These are phyloP conservation scores for Suhomyces bribrorum DNA, from an alignment of 1,139 yeast genomes.

Conservation along the genomic window DNA sequence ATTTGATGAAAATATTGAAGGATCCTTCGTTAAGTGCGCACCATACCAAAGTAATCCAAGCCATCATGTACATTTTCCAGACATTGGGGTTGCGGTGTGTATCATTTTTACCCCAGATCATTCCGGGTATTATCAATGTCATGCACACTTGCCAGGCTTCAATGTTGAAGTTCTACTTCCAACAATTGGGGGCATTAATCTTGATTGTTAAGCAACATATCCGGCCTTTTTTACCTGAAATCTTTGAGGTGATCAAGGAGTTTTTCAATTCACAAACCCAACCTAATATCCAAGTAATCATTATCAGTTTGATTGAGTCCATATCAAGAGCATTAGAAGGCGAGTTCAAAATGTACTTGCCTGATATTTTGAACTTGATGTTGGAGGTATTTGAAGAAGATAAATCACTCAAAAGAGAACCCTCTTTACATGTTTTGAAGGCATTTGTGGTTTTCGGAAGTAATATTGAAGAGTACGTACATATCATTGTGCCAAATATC, in stretches of 20 bases:
- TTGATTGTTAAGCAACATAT: conserved; percentile 87
- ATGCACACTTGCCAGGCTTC: conserved; percentile 84
- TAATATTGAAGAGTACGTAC: conserved; percentile 85
- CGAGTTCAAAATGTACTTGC: conserved; percentile 83
- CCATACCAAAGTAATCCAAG: conserved; percentile 88
- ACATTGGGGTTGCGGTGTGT: conserved; percentile 88
- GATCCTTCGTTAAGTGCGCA: conserved; percentile 85
- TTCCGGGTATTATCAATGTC: conserved; percentile 84
- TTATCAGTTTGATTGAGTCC: conserved; percentile 78
- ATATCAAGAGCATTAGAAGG: conserved; percentile 87
- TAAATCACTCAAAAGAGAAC: conserved; percentile 58
- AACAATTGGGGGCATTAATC: conserved; percentile 79
- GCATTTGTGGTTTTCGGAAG: conserved; percentile 89
- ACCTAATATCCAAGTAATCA: conserved; percentile 71
- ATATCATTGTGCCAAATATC: conserved; percentile 79
- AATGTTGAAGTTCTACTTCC: conserved; percentile 85
- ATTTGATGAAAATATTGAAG: conserved; percentile 76
- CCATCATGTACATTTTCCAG: conserved; percentile 87
- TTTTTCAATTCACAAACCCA: conserved; percentile 58
- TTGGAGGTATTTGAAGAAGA: conserved; percentile 81
- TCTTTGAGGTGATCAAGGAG: conserved; percentile 76
- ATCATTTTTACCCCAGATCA: conserved; percentile 78
- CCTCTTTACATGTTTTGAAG: conserved; percentile 75
- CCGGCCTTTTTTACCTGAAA: conserved; percentile 74
- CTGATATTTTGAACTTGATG: conserved; percentile 74